phyloP scores from a whole-genome alignment of 2,329 filamentous ascomycete genomes.

The Monilinia fructicola region DNA sequence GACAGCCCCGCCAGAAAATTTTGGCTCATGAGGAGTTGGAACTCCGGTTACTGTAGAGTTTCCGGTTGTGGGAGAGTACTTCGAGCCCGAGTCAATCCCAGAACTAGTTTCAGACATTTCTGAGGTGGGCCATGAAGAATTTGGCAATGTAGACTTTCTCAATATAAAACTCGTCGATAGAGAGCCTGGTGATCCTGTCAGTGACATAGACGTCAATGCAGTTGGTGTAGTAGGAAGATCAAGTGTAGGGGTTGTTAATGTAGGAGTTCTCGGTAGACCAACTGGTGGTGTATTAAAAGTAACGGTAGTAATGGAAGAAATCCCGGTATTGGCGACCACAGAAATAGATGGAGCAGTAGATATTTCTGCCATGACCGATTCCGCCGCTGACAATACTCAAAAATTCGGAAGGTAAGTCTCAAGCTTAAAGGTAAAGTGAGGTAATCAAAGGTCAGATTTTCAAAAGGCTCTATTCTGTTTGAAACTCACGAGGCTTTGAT shows the following conservation, averaged over 20 bases:
- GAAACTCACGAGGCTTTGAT: background rate
- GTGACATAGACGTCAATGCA: background rate
- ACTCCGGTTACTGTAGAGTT: background rate
- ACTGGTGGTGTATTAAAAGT: too few species aligned
- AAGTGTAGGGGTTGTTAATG: too few species aligned
- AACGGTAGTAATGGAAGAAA: too few species aligned
- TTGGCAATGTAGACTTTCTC: background rate
- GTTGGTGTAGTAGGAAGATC: too few species aligned
- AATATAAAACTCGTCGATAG: too few species aligned
- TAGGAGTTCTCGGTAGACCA: too few species aligned
- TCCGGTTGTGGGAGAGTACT: background rate
- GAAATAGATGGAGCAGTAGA: too few species aligned
- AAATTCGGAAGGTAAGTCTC: too few species aligned
- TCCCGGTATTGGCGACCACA: too few species aligned
- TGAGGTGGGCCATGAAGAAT: background rate
- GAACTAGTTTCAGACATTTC: background rate
- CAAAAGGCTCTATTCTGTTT: background rate
- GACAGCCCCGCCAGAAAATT: constrained; percentile 30
- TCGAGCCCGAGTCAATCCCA: background rate
- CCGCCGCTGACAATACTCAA: too few species aligned
- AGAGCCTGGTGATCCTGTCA: background rate
- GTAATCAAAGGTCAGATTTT: background rate
- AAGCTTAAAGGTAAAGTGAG: background rate
- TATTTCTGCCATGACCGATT: too few species aligned
- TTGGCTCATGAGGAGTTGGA: background rate